phyloP scores from a whole-genome alignment of 768 basidiomycete species.

The Wakefieldia striispora region DNA sequence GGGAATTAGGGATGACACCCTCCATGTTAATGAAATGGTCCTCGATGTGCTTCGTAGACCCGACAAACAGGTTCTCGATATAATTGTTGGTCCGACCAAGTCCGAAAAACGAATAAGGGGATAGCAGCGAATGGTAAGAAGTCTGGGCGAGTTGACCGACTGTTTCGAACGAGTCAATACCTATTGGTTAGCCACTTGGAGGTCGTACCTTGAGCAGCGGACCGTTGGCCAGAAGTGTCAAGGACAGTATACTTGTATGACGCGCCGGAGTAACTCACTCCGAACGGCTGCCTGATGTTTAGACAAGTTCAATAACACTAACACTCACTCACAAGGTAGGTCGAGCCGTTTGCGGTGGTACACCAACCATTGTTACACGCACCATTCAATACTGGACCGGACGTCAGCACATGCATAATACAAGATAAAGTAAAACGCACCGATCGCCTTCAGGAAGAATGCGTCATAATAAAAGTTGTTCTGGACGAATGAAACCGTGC shows the following conservation, averaged over 20 bases:
- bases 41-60: conserved; percentile 72
- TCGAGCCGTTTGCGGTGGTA: conserved; percentile 54
- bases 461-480: conserved; percentile 99
- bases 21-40: conserved; percentile 90
- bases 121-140: conserved; percentile 83
- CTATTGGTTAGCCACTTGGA: not conserved
- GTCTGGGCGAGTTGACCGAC: conserved; percentile 94
- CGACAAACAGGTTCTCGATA: conserved; percentile 97
- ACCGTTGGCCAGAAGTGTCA: conserved; percentile 83
- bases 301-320: not conserved
- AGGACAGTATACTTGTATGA: conserved; percentile 97
- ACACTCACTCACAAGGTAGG: conserved; percentile 65
- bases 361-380: conserved; percentile 88
- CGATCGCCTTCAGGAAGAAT: conserved; percentile 96
- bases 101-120: conserved; percentile 95
- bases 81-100: conserved; percentile 98
- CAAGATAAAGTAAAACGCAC: conserved; percentile 41
- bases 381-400: conserved; percentile 75
- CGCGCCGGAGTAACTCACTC: conserved; percentile 91
- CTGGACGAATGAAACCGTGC: conserved; percentile 77
- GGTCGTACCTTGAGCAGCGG: conserved; percentile 79
- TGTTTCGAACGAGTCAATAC: conserved; percentile 29
- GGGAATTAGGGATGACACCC: conserved; percentile 96
- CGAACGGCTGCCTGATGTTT: conserved; percentile 65
- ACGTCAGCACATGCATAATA: conserved; percentile 1